Base-by-base conservation (phyloP, 805 yeast species). In the Suhomyces sp. region DNA sequence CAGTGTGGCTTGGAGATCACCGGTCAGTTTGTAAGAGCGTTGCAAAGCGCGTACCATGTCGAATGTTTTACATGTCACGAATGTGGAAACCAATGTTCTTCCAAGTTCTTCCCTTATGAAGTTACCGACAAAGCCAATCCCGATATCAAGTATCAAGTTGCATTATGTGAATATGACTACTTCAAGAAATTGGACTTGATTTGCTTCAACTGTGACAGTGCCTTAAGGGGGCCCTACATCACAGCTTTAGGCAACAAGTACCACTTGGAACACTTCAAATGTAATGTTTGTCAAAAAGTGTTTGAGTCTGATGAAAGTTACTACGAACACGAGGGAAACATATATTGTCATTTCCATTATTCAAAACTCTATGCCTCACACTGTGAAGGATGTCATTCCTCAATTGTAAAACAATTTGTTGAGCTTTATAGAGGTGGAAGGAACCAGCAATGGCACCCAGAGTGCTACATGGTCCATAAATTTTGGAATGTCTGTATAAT, bases 391-490 rank as follows among this genome's bases (percentile, higher is more conserved):
- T 94, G 99, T 72, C 81, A 85, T 53, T 86, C 89, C 36, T 89
- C 97, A 1, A 94, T 96, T 49, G 81, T 96, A 36, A 91, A 91
- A 65, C 98, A 94, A 66, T 94, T 91, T 69, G 97, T 93, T 36
- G 97, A 93, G 68, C 84, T 93, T 45, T 89, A 84, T 55, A 80
- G 94, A 60, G 97, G 97, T 48, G 97, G 97, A 22, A 81, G 86
- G 60, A 87, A 88, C 54, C 96, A 92, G 68, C 96, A 90, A 66
- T 94, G 99, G 99, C 99, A 94, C 70, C 98, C 97, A 1, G 98
- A 96, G 67, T 94, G 99, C 74, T 94, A 91, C 66, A 96, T 96
- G 91, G 96, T 94, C 47, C 92, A 88, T 74, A 92, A 92, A 69
- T 92, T 90, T 64, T 94, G 99, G 99, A 91, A 90, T 65, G 96